A percentile compares a stretch with the other conserved stretches of the same genome.
Conservation (phyloP, 768 basidiomycete genomes). For the Tulasnella sp. region DNA sequence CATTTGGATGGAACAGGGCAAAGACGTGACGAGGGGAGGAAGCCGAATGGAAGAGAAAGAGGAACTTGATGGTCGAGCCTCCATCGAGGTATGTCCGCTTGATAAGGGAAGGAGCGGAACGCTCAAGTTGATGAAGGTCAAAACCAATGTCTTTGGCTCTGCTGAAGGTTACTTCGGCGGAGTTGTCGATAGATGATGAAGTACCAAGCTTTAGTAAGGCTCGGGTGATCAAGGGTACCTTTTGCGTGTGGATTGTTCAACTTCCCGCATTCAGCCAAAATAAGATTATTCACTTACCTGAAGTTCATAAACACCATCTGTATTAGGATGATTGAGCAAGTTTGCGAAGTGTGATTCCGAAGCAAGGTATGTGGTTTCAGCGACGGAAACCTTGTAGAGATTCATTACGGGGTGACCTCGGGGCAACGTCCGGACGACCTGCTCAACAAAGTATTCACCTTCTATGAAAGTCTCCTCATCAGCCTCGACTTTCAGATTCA, state of each 20-base stretch:
- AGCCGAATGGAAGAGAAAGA: slow-evolving; percentile 71
- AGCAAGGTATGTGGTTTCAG: slow-evolving; percentile 71
- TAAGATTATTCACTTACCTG: slow-evolving; percentile 42
- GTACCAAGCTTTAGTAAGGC: slow-evolving; percentile 75
- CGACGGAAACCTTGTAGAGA: slow-evolving; percentile 69
- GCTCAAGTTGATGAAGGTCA: slow-evolving; percentile 69
- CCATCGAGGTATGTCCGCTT: slow-evolving; percentile 60
- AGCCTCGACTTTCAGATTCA: slow-evolving; percentile 67
- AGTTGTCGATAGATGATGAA: slow-evolving; percentile 55
- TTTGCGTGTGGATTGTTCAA: background rate
- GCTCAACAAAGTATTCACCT: slow-evolving; percentile 55
- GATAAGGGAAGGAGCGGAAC: slow-evolving; percentile 41
- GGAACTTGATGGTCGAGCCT: slow-evolving; percentile 56
- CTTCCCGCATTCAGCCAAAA: background rate
- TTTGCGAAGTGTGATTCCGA: slow-evolving; percentile 87
- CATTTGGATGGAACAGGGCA: slow-evolving; percentile 66
- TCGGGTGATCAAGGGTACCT: slow-evolving; percentile 76
- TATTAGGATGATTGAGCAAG: slow-evolving; percentile 83
- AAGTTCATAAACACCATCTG: slow-evolving; percentile 87
- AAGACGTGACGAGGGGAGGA: slow-evolving; percentile 73
- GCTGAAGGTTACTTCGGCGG: slow-evolving; percentile 54
- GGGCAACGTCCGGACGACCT: slow-evolving; percentile 66
- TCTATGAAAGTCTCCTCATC: slow-evolving; percentile 57
- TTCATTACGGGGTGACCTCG: slow-evolving; percentile 62
- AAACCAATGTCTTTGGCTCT: slow-evolving; percentile 71